These are phyloP conservation scores for Diaporthe eres DNA, from an alignment of 2,329 filamentous ascomycete species.

Conservation along the genomic window DNA sequence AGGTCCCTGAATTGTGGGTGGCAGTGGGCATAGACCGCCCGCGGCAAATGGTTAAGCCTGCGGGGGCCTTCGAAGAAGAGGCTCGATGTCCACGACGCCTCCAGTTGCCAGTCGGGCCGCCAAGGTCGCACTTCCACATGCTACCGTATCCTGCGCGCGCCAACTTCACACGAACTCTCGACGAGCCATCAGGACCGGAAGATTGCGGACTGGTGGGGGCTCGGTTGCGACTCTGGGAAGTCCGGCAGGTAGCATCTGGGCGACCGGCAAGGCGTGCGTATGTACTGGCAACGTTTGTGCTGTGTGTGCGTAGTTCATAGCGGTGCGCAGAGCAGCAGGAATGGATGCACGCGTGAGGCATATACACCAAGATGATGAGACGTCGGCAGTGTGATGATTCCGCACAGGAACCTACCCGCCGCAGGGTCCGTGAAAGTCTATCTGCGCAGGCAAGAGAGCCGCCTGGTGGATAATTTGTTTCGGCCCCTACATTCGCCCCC, in stretches of 20 bases:
- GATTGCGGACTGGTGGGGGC: not conserved
- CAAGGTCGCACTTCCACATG: not conserved
- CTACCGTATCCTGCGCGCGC: not conserved
- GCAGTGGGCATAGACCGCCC: not conserved
- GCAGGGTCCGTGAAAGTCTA: constrained; percentile 11
- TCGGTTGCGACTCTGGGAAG: not conserved
- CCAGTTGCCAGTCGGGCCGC: not conserved
- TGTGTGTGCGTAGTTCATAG: not conserved
- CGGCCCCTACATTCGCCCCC: constrained; percentile 1
- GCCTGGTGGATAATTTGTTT: constrained; percentile 14
- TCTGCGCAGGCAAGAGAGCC: constrained; percentile 22
- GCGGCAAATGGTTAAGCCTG: not conserved
- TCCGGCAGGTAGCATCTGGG: not conserved
- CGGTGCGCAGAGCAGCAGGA: constrained; percentile 1
- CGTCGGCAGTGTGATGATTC: constrained; percentile 17
- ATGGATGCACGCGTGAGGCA: not conserved
- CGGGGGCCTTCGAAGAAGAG: not conserved
- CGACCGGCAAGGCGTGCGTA: not conserved
- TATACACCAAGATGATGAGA: constrained; percentile 1
- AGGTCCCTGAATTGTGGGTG: not conserved
- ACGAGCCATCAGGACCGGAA: constrained; percentile 15
- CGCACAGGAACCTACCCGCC: not conserved
- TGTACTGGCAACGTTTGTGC: not conserved
- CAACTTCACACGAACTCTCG: not conserved
- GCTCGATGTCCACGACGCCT: not conserved